phyloP scores from a whole-genome alignment of 176 grass and related monocot genomes.

The Zizania latifolia region DNA sequence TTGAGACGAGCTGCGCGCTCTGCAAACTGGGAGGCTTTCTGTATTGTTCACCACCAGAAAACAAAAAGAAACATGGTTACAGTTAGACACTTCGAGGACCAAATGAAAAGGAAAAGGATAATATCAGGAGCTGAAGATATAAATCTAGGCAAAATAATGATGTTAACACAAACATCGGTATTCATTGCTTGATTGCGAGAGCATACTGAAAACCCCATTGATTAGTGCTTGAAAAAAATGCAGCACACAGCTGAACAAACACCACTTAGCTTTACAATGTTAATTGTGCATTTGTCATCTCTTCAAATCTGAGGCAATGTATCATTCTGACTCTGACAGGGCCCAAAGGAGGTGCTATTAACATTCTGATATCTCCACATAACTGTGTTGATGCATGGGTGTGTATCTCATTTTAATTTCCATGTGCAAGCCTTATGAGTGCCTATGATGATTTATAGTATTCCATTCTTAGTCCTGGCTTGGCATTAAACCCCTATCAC shows the following conservation, averaged over 20 bases:
- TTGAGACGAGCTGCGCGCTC: slow-evolving; percentile 42
- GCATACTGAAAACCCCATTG: neutral
- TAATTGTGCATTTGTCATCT: neutral
- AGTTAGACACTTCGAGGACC: neutral
- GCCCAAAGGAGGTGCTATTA: neutral
- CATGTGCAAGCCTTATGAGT: neutral
- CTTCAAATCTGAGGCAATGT: neutral
- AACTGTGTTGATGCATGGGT: neutral
- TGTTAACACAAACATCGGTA: neutral
- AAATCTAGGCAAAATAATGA: neutral
- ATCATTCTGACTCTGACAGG: neutral
- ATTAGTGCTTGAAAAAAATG: neutral
- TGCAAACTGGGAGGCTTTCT: slow-evolving; percentile 57
- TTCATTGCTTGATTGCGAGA: neutral
- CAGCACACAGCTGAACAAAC: neutral
- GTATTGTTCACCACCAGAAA: slow-evolving; percentile 5
- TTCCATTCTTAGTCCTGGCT: neutral
- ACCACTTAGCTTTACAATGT: neutral
- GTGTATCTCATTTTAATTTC: neutral
- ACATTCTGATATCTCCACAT: neutral
- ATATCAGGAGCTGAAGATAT: neutral
- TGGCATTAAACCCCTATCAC: slow-evolving; percentile 9
- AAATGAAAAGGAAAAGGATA: neutral
- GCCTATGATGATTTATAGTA: neutral
- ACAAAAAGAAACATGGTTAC: slow-evolving; percentile 5